Conservation (phyloP, 2,329 filamentous ascomycete species). For the Nigrospora osmanthi region DNA sequence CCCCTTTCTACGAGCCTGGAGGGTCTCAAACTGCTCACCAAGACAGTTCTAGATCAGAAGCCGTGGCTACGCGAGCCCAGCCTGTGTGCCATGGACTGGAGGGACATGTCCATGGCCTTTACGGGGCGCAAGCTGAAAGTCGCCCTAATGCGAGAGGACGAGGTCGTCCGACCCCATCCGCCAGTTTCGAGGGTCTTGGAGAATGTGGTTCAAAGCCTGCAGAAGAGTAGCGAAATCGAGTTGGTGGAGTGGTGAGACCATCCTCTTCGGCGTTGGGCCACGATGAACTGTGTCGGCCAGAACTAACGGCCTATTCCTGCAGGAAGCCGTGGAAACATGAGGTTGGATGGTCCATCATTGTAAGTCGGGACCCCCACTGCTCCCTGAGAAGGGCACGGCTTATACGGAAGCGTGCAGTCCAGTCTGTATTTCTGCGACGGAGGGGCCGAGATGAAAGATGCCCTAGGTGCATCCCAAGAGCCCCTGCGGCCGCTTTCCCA, state of each 20-base stretch:
- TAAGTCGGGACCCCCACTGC: too few relatives aligned
- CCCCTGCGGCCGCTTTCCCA: slow-evolving; percentile 49
- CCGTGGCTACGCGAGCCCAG: slow-evolving; percentile 17
- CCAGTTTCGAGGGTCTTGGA: slow-evolving; percentile 49
- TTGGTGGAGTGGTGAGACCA: slow-evolving; percentile 41
- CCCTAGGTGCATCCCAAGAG: slow-evolving; percentile 46
- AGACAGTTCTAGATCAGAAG: slow-evolving; percentile 18
- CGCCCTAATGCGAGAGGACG: slow-evolving; percentile 53
- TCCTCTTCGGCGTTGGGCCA: too few relatives aligned
- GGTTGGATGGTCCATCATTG: too few relatives aligned
- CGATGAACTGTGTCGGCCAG: too few relatives aligned
- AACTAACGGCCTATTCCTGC: too few relatives aligned
- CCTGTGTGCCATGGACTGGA: slow-evolving; percentile 14
- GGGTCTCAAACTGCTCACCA: slow-evolving; percentile 34
- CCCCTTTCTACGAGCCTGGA: slow-evolving; percentile 45
- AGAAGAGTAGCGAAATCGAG: slow-evolving; percentile 38
- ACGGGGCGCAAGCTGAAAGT: slow-evolving; percentile 43
- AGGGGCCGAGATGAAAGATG: slow-evolving; percentile 40
- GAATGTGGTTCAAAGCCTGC: slow-evolving; percentile 44
- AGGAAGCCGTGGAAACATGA: too few relatives aligned
- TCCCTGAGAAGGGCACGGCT: neutral
- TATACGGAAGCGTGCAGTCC: slow-evolving; percentile 10
- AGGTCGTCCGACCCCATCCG: slow-evolving; percentile 51
- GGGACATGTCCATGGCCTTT: slow-evolving; percentile 6
- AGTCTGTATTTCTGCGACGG: slow-evolving; percentile 53